These are phyloP conservation scores for Paramecium tetraurelia DNA, from an alignment of 73 alveolate genomes.

Conservation along the genomic window DNA sequence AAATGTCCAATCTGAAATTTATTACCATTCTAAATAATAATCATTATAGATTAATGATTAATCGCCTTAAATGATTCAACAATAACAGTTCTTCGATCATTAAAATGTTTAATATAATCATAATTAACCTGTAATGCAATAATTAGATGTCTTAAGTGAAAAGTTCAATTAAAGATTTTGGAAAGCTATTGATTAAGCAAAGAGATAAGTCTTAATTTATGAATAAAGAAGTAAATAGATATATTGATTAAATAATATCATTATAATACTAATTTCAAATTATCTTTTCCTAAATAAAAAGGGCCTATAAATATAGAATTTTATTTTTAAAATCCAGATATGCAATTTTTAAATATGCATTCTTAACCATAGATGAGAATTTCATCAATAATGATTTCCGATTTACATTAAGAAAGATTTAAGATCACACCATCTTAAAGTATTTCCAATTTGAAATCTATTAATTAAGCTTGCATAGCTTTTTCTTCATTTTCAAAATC, in stretches of 20 bases:
- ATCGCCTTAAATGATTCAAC: not conserved
- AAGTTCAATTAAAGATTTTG: not conserved
- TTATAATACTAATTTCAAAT: not conserved
- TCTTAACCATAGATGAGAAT: not conserved
- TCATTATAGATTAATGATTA: not conserved
- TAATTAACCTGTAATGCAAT: not conserved
- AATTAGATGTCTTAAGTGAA: not conserved
- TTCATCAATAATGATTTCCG: not conserved
- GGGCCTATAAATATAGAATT: conserved; percentile 12
- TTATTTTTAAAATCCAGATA: not conserved
- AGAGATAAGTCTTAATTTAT: not conserved
- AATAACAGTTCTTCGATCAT: not conserved
- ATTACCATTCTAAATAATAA: not conserved
- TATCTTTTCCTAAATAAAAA: not conserved
- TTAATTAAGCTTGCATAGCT: not conserved
- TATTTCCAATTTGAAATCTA: not conserved
- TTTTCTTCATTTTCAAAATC: not conserved
- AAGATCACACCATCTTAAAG: not conserved
- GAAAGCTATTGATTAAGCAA: not conserved
- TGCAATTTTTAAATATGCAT: not conserved
- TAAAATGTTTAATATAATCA: not conserved
- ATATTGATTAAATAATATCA: not conserved
- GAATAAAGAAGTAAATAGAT: not conserved
- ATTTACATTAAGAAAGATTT: not conserved
- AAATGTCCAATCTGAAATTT: not conserved